A percentile compares a stretch with the other conserved stretches of the same genome.
Conservation (phyloP, 176 grass and related monocot species). For the Panicum miliaceum region DNA sequence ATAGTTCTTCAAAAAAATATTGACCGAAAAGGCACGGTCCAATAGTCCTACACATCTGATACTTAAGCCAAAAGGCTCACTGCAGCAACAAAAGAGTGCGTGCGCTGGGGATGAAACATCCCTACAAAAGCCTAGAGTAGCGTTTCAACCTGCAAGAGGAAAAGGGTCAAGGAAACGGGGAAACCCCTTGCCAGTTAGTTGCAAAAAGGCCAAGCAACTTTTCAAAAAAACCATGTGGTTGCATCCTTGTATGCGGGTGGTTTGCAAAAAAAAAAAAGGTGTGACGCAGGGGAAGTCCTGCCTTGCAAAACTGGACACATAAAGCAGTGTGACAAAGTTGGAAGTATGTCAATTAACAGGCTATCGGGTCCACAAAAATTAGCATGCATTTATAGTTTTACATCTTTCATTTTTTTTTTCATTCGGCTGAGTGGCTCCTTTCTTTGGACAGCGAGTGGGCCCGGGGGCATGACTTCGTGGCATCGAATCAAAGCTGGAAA, state of each 20-base stretch:
- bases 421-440: background rate
- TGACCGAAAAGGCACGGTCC: background rate
- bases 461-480: background rate
- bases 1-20: background rate
- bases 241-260: background rate
- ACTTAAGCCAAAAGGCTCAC: too few relatives aligned
- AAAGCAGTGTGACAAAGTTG: background rate
- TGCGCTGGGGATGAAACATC: background rate
- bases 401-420: background rate
- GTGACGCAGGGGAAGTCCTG: background rate
- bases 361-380: conserved; percentile 33
- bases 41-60: background rate
- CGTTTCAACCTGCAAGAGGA: background rate
- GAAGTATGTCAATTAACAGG: background rate
- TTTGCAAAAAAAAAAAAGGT: background rate
- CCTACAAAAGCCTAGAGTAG: background rate
- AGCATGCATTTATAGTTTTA: conserved; percentile 14
- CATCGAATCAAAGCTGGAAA: conserved; percentile 28
- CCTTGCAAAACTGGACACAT: background rate
- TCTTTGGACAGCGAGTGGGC: conserved; percentile 23
- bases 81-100: background rate
- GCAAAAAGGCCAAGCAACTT: conserved; percentile 38
- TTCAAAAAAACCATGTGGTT: background rate
- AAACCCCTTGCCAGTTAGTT: background rate
- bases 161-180: background rate